These are phyloP conservation scores for Cystobasidium slooffiae DNA, from an alignment of 1,284 basidiomycete genomes.

Conservation along the genomic window DNA sequence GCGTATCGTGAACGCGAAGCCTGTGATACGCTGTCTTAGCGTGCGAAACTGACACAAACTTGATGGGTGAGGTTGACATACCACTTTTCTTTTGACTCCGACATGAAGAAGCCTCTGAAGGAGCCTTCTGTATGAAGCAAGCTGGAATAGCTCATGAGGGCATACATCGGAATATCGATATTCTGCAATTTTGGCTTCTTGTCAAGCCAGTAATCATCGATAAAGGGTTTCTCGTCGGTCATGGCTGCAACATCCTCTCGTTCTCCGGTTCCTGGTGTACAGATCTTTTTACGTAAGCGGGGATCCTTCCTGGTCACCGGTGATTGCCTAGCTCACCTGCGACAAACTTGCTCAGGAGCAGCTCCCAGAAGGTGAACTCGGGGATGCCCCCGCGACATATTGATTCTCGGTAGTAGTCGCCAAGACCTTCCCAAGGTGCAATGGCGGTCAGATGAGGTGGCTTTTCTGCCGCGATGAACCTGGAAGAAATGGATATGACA, in stretches of 20 bases:
- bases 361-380: slow-evolving; percentile 1
- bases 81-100: slow-evolving; percentile 47
- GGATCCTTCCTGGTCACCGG: background rate
- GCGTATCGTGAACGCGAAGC: slow-evolving; percentile 1
- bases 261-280: background rate
- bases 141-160: slow-evolving; percentile 32
- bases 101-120: slow-evolving; percentile 43
- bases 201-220: slow-evolving; percentile 39
- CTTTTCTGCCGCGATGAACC: slow-evolving; percentile 42
- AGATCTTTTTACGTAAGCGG: background rate
- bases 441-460: slow-evolving; percentile 44
- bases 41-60: background rate
- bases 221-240: slow-evolving; percentile 14
- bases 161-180: slow-evolving; percentile 32
- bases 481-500: no score
- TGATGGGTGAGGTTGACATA: background rate
- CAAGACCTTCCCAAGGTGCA: slow-evolving; percentile 38
- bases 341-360: slow-evolving; percentile 6
- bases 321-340: background rate
- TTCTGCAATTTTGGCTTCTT: slow-evolving; percentile 18
- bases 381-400: slow-evolving; percentile 28
- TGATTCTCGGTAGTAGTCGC: slow-evolving; percentile 18
- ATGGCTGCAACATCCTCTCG: slow-evolving; percentile 8
- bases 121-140: slow-evolving; percentile 45
- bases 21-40: background rate